phyloP scores from a whole-genome alignment of 2,329 filamentous ascomycete genomes.

The Myriosclerotinia curreyana region DNA sequence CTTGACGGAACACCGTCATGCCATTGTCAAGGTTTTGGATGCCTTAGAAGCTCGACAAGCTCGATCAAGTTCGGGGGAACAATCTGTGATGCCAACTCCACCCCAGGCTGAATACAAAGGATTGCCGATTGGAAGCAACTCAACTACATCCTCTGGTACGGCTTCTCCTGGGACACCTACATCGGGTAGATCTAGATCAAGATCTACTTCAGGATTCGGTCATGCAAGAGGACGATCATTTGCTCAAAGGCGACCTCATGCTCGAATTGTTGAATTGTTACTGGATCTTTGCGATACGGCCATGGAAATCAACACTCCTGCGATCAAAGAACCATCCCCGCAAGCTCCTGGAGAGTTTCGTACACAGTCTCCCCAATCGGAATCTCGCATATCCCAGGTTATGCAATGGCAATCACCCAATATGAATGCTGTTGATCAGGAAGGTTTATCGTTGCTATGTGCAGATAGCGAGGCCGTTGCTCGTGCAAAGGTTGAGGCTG shows the following conservation, averaged over 20 bases:
- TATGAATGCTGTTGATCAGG: slow-evolving; percentile 85
- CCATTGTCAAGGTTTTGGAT: slow-evolving; percentile 93
- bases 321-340: slow-evolving; percentile 78
- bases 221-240: slow-evolving; percentile 83
- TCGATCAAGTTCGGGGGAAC: slow-evolving; percentile 57
- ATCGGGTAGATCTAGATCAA: slow-evolving; percentile 63
- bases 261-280: slow-evolving; percentile 89
- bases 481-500: slow-evolving; percentile 86
- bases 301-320: slow-evolving; percentile 88
- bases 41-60: slow-evolving; percentile 78
- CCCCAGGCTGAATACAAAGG: slow-evolving; percentile 82
- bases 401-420: slow-evolving; percentile 95
- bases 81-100: slow-evolving; percentile 43
- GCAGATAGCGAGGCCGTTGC: slow-evolving; percentile 83
- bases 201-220: slow-evolving; percentile 66
- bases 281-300: slow-evolving; percentile 95
- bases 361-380: slow-evolving; percentile 92
- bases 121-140: slow-evolving; percentile 70
- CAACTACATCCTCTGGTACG: slow-evolving; percentile 64
- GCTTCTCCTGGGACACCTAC: slow-evolving; percentile 70
- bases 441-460: slow-evolving; percentile 83
- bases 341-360: slow-evolving; percentile 73
- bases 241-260: slow-evolving; percentile 82
- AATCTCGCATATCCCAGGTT: slow-evolving; percentile 90
- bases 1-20: slow-evolving; percentile 85